A percentile compares a stretch with the other conserved stretches of the same genome.
These are phyloP conservation scores for Tetrahymena malaccensis DNA, from an alignment of 73 alveolate species.

Conservation along the genomic window DNA sequence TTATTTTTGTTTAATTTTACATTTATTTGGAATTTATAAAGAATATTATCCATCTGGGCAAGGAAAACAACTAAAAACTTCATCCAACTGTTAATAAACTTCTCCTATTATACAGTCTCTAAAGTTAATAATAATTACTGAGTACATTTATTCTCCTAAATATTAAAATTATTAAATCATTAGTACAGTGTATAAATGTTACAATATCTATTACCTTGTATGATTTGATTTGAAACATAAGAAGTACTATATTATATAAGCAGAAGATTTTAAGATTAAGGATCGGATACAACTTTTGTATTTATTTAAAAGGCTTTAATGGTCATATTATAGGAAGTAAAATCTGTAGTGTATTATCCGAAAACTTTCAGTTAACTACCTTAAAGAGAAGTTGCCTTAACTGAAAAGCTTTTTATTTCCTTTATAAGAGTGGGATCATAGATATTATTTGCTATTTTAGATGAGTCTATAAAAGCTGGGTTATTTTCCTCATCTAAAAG, in stretches of 20 bases:
- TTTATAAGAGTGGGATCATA: background rate
- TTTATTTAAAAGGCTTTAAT: background rate
- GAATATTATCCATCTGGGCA: background rate
- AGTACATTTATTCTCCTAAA: background rate
- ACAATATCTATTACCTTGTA: too few relatives aligned
- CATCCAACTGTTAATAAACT: background rate
- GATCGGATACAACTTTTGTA: background rate
- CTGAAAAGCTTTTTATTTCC: background rate
- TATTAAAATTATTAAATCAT: too few relatives aligned
- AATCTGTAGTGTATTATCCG: background rate
- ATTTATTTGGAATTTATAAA: background rate
- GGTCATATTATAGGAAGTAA: background rate
- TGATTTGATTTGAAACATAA: too few relatives aligned
- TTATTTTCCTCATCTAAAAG: background rate
- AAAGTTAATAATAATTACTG: background rate
- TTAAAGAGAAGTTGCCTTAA: background rate
- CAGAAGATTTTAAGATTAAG: background rate
- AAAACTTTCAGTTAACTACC: background rate
- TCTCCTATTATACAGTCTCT: background rate
- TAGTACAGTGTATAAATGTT: too few relatives aligned
- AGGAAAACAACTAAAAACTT: background rate
- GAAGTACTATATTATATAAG: background rate
- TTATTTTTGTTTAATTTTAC: background rate
- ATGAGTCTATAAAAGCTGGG: background rate
- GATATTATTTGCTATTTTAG: background rate